Conservation (phyloP, 345 rosid species). For the Leavenworthia alabamica region DNA sequence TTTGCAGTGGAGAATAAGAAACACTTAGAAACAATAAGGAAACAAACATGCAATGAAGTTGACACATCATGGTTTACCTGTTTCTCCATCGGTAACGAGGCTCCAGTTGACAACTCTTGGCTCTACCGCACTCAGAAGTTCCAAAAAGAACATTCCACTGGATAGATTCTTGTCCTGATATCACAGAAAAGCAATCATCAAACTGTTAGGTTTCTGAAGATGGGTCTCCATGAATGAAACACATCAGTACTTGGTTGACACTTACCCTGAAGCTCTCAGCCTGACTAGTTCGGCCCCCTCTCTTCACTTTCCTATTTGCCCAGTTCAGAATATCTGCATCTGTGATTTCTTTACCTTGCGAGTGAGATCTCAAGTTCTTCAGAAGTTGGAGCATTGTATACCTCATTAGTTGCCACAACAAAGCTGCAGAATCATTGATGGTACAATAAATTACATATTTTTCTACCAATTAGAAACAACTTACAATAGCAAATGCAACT, state of each 20-base stretch:
- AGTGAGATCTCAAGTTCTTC: slow-evolving; percentile 76
- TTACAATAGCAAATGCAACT: no score
- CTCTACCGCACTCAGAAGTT: slow-evolving; percentile 81
- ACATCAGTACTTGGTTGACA: not conserved
- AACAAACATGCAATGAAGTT: not conserved
- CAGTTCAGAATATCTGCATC: slow-evolving; percentile 79
- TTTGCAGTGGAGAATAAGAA: not conserved
- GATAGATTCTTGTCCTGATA: slow-evolving; percentile 73
- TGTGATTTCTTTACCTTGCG: slow-evolving; percentile 90
- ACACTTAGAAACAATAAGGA: no score
- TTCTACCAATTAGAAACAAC: no score
- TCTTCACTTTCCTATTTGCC: slow-evolving; percentile 89
- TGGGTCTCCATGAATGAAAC: not conserved
- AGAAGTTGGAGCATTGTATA: slow-evolving; percentile 92
- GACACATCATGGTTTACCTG: slow-evolving; percentile 39
- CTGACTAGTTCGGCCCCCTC: slow-evolving; percentile 55
- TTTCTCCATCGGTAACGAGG: slow-evolving; percentile 77
- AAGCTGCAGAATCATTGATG: slow-evolving; percentile 57
- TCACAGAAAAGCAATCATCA: slow-evolving; percentile 10
- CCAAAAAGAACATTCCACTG: slow-evolving; percentile 78
- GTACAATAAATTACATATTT: no score
- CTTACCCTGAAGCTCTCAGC: slow-evolving; percentile 93
- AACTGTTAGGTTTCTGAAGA: slow-evolving; percentile 16
- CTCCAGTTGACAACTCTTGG: slow-evolving; percentile 94
- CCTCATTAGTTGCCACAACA: slow-evolving; percentile 96